Evolutionary conservation across 129 eudicot genomes (phyloP), one percentile per base, ranked within the genome.

Genomic region (Tanacetum coccineum): DNA sequence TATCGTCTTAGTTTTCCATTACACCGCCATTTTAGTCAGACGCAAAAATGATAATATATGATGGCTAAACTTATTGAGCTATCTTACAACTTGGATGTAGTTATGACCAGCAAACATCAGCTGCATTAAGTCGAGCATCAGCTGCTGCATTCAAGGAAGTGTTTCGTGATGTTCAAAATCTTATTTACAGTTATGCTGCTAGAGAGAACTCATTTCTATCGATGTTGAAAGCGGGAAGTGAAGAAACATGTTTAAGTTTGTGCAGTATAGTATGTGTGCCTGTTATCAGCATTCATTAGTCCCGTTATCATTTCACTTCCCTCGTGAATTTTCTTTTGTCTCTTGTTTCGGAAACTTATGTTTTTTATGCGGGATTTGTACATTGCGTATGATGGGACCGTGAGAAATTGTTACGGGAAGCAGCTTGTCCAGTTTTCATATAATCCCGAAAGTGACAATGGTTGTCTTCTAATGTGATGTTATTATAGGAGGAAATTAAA

Each of bases 311-410:
- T 89, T 86, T 74, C 62, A 74, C 48, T 54, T 93, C 17, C 96
- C 98, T 3, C 83, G 51, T 9, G 66, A 79, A 18, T 93, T 89
- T 39, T 80, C 98, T 58, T 93, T 95, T 76, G 75, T 68, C 22
- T 87, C 80, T 0, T 93, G 75, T 82, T 68, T 13, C 70, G 95
- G 22, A 80, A 75, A 77, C 75, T 93, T 1, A 88, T 82, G 91
- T 89, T 86, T 77, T 89, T 93, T 61, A 86, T 93, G 98, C 82
- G 98, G 13, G 98, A 93, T 65, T 13, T 93, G 17, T 71, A 74
- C 28, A 15, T 65, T 9, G 90, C 78, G 9, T 93, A 93, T 81
- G 98, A 93, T 68, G 95, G 92, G 3, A 93, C 98, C 0, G 95
- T 93, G 21, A 82, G 96, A 73, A 92, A 66, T 66, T 71, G 81